Conservation (phyloP, 495 filamentous ascomycete genomes). For the Hypoxylon fuscum region DNA sequence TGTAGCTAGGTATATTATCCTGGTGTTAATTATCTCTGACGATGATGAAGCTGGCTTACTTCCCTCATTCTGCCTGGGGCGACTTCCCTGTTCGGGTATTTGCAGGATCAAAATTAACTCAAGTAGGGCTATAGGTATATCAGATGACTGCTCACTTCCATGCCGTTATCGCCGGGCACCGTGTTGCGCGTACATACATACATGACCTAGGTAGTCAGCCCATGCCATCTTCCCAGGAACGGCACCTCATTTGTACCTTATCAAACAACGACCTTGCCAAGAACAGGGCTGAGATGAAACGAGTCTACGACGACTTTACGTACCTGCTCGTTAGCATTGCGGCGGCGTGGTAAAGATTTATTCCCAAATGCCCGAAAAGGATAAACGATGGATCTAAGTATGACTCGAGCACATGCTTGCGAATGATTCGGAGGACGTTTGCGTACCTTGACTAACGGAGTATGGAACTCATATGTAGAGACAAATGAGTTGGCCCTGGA, state of each 20-base stretch:
- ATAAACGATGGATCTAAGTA: background rate
- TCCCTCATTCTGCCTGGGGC: slow-evolving; percentile 25
- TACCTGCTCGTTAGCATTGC: slow-evolving; percentile 1
- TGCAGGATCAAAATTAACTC: slow-evolving; percentile 37
- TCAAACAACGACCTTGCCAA: slow-evolving; percentile 29
- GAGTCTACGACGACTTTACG: slow-evolving; percentile 16
- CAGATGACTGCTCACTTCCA: slow-evolving; percentile 30
- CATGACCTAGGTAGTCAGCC: slow-evolving; percentile 8
- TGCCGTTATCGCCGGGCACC: slow-evolving; percentile 30
- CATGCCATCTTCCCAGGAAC: slow-evolving; percentile 8
- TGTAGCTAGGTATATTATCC: slow-evolving; percentile 23
- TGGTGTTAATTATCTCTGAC: slow-evolving; percentile 32
- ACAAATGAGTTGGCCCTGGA: slow-evolving; percentile 2
- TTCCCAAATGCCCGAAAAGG: background rate
- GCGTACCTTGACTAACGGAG: background rate
- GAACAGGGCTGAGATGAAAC: slow-evolving; percentile 37
- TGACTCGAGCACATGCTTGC: background rate
- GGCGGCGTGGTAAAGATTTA: slow-evolving; percentile 5
- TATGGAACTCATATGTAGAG: too few relatives aligned
- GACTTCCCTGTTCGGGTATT: slow-evolving; percentile 27
- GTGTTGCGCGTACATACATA: slow-evolving; percentile 21
- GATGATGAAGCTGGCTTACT: slow-evolving; percentile 32
- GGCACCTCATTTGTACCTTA: slow-evolving; percentile 13
- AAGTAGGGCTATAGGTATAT: slow-evolving; percentile 31
- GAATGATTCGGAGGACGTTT: background rate